These are phyloP conservation scores for Gigaspora rosea DNA, from an alignment of 192 early-diverging fungal species.

Conservation along the genomic window DNA sequence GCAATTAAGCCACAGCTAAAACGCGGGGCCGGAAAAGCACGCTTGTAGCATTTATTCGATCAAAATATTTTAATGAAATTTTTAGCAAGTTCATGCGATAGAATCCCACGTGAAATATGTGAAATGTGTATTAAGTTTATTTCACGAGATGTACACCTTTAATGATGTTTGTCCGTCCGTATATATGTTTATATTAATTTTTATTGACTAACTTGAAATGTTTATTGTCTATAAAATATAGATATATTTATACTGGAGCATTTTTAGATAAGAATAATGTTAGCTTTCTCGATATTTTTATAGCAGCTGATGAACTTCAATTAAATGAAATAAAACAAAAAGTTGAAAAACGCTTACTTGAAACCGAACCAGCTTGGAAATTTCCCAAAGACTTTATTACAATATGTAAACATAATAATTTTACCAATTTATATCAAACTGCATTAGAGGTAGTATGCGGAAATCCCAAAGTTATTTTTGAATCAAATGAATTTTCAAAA, in stretches of 20 bases:
- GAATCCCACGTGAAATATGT: no score
- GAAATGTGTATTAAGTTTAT: no score
- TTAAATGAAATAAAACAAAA: not conserved
- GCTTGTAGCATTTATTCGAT: no score
- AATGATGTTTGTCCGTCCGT: no score
- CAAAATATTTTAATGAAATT: no score
- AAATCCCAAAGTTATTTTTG: not conserved
- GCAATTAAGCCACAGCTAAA: no score
- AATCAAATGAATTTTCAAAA: constrained; percentile 11
- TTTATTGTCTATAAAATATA: not conserved
- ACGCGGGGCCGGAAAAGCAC: no score
- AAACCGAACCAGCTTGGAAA: not conserved
- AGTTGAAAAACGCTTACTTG: not conserved
- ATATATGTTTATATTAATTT: no score
- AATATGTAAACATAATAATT: not conserved
- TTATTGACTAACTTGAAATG: not conserved
- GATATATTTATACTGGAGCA: not conserved
- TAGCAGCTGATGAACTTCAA: not conserved
- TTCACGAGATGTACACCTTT: no score
- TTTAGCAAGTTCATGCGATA: no score
- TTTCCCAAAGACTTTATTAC: not conserved
- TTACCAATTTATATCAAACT: not conserved
- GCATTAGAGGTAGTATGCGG: not conserved
- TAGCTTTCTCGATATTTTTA: not conserved
- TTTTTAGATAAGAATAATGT: not conserved